Evolutionary conservation across 2,329 filamentous ascomycete species (phyloP).

Genomic region (Sporothrix euskadiensis): DNA sequence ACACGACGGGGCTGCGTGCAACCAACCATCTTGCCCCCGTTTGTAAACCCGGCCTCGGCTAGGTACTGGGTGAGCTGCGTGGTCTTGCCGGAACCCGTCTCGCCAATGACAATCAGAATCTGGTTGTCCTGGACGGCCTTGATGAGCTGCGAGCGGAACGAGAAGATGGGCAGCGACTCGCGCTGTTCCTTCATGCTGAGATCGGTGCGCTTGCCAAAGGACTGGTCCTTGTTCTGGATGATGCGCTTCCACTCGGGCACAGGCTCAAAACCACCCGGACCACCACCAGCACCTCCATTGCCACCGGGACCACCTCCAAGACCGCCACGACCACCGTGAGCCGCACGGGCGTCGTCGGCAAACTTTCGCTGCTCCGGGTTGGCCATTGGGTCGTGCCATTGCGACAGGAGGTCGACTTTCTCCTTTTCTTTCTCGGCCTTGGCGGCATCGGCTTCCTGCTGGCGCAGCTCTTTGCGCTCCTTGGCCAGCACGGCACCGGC

Average conservation of each 20-base stretch:
- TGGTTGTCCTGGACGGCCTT: constrained; percentile 86
- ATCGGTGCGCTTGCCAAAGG: constrained; percentile 80
- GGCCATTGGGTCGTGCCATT: constrained; percentile 98
- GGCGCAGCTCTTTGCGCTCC: constrained; percentile 82
- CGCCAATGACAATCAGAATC: constrained; percentile 91
- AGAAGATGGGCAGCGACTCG: constrained; percentile 83
- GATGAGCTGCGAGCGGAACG: constrained; percentile 83
- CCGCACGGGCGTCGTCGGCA: constrained; percentile 77
- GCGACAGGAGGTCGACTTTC: constrained; percentile 79
- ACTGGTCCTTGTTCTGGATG: constrained; percentile 74
- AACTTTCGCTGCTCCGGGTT: constrained; percentile 82
- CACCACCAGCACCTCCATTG: not conserved
- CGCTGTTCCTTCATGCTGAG: constrained; percentile 95
- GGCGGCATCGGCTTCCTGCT: constrained; percentile 80
- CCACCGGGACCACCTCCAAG: not conserved
- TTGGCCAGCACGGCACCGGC: constrained; percentile 84
- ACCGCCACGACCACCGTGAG: constrained; percentile 48
- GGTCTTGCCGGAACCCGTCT: constrained; percentile 96
- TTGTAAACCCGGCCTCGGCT: constrained; percentile 86
- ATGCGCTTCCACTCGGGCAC: constrained; percentile 92
- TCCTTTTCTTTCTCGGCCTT: constrained; percentile 77
- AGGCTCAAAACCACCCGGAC: constrained; percentile 48
- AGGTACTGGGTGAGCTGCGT: constrained; percentile 95
- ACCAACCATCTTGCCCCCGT: constrained; percentile 86
- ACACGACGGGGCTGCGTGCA: constrained; percentile 96